Evolutionary conservation across 768 basidiomycete species (phyloP).

Genomic region (Plicaturopsis crispa): DNA sequence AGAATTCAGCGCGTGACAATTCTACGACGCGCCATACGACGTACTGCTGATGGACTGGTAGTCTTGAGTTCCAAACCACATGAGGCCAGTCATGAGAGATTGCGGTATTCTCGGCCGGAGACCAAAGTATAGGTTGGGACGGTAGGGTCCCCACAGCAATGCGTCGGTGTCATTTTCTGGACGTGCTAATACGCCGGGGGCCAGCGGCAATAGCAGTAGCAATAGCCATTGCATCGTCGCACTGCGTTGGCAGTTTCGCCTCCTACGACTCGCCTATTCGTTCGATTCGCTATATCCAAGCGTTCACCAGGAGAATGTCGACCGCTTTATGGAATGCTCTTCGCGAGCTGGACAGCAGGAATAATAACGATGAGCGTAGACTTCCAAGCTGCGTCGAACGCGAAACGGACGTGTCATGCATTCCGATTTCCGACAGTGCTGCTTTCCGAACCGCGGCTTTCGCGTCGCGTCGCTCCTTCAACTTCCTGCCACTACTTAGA

Average conservation of each 20-base stretch:
- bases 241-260: background rate
- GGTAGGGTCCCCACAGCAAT: constrained; percentile 78
- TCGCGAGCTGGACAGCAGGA: no score
- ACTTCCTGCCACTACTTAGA: no score
- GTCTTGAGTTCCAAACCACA: constrained; percentile 91
- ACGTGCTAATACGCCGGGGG: constrained; percentile 28
- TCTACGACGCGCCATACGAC: no score
- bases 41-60: constrained; percentile 62
- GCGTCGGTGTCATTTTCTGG: constrained; percentile 39
- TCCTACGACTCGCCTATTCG: background rate
- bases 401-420: no score
- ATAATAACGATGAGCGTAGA: no score
- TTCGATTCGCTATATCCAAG: no score
- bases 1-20: constrained; percentile 3
- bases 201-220: constrained; percentile 38
- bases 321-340: no score
- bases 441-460: no score
- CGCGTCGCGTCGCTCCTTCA: no score
- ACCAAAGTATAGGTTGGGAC: constrained; percentile 95
- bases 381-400: no score
- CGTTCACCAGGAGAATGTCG: no score
- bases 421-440: no score
- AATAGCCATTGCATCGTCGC: constrained; percentile 34
- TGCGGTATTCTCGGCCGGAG: constrained; percentile 78
- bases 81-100: constrained; percentile 86